These are phyloP conservation scores for Saksenaea vasiformis DNA, from an alignment of 371 early-diverging fungal species.

Conservation along the genomic window DNA sequence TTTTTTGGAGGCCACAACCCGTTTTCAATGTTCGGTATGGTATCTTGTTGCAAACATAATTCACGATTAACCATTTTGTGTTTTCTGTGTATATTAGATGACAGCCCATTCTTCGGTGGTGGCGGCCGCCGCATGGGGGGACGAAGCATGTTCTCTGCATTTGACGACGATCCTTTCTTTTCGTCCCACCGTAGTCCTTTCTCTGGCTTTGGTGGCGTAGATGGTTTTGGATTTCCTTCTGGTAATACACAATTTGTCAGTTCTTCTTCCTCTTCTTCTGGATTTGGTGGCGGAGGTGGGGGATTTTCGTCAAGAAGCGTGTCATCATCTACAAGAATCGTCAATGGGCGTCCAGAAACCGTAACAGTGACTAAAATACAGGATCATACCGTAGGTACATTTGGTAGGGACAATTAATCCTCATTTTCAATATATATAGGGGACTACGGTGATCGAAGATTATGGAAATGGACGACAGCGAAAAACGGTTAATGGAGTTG, in stretches of 20 bases:
- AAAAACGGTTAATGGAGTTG: constrained; percentile 35
- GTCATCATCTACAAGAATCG: constrained; percentile 24
- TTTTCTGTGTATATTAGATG: neutral
- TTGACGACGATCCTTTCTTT: constrained; percentile 23
- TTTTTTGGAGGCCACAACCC: constrained; percentile 40
- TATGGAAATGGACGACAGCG: constrained; percentile 35
- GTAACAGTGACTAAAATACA: constrained; percentile 36
- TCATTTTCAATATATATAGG: constrained; percentile 21
- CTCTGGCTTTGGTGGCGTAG: neutral
- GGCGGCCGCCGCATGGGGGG: neutral
- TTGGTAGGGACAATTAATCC: neutral
- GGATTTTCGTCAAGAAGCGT: constrained; percentile 28
- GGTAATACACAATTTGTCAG: neutral
- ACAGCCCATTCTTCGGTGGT: neutral
- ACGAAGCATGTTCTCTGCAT: neutral
- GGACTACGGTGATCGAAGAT: constrained; percentile 40
- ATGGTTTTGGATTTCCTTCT: constrained; percentile 1
- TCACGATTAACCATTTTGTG: no score
- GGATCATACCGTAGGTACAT: constrained; percentile 33
- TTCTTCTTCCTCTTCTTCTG: constrained; percentile 15
- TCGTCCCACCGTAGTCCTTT: neutral
- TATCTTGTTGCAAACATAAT: neutral
- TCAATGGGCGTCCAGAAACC: constrained; percentile 41
- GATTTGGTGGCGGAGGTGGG: neutral
- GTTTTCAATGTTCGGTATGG: constrained; percentile 24